phyloP scores from a whole-genome alignment of 257 asterid genomes.

The Leptodermis oblonga region DNA sequence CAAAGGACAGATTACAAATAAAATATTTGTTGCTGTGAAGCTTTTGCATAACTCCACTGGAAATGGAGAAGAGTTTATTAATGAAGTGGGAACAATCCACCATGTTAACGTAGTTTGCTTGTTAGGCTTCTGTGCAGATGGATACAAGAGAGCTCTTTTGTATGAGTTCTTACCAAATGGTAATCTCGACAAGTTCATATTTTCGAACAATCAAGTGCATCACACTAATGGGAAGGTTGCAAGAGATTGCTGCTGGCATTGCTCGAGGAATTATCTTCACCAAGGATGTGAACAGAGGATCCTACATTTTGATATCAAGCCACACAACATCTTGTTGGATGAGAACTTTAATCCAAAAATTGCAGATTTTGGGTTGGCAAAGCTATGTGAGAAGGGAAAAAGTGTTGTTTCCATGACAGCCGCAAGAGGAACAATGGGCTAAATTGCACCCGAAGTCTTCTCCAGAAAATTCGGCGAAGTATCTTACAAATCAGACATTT shows the following conservation, averaged over 20 bases:
- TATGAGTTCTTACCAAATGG: neutral
- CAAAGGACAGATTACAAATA: neutral
- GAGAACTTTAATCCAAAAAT: neutral
- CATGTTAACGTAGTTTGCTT: neutral
- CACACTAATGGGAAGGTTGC: neutral
- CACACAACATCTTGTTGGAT: neutral
- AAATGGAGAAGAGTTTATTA: neutral
- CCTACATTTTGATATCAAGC: constrained; percentile 2
- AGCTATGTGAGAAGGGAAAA: neutral
- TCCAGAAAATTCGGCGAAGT: neutral
- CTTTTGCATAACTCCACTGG: neutral
- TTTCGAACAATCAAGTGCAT: neutral
- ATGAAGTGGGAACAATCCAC: constrained; percentile 1
- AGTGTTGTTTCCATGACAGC: neutral
- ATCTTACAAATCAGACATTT: neutral
- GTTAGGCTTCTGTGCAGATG: neutral
- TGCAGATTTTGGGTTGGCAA: constrained; percentile 5
- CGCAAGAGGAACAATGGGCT: constrained; percentile 6
- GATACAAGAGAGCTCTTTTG: neutral
- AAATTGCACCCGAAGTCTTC: constrained; percentile 5
- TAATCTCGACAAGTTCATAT: neutral
- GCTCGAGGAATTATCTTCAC: constrained; percentile 3
- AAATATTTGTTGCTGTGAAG: neutral
- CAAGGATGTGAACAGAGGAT: constrained; percentile 3
- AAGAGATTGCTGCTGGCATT: neutral